Percentiles rank a stretch among this genome's conserved stretches.
Evolutionary conservation across 768 basidiomycete genomes (phyloP).

Genomic region (Galerina sulciceps): DNA sequence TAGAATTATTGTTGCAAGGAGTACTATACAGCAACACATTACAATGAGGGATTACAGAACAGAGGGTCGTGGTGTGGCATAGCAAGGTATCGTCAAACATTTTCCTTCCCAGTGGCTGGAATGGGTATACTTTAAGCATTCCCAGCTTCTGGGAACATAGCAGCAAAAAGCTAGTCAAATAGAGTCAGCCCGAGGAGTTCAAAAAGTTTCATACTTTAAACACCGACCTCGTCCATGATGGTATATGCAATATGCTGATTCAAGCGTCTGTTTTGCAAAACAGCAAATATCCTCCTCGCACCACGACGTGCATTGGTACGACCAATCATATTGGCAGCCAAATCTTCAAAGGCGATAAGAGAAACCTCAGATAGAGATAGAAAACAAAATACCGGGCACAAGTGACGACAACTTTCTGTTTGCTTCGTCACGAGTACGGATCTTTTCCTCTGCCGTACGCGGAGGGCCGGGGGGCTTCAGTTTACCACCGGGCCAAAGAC

Average conservation of each 20-base stretch:
- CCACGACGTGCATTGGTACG: constrained; percentile 92
- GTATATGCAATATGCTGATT: constrained; percentile 93
- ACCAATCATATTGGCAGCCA: constrained; percentile 99
- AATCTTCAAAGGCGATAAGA: constrained; percentile 51
- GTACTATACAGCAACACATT: constrained; percentile 6
- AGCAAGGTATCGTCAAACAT: neutral
- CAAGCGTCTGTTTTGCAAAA: constrained; percentile 90
- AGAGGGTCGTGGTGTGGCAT: constrained; percentile 6
- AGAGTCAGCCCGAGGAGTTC: neutral
- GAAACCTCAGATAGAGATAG: neutral
- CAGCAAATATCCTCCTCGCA: constrained; percentile 90
- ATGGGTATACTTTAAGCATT: constrained; percentile 6
- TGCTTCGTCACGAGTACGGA: constrained; percentile 82
- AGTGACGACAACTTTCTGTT: constrained; percentile 88
- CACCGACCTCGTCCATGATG: constrained; percentile 83
- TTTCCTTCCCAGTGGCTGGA: neutral
- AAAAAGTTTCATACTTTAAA: neutral
- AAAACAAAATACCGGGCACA: constrained; percentile 72
- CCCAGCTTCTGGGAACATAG: constrained; percentile 33
- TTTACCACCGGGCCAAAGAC: constrained; percentile 86
- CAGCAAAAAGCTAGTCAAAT: constrained; percentile 30
- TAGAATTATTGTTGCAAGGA: constrained; percentile 7
- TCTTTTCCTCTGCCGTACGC: constrained; percentile 83
- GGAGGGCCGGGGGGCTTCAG: constrained; percentile 60
- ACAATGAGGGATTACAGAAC: neutral